phyloP scores from a whole-genome alignment of 2,329 filamentous ascomycete genomes.

The Endoconidiophora laricicola region DNA sequence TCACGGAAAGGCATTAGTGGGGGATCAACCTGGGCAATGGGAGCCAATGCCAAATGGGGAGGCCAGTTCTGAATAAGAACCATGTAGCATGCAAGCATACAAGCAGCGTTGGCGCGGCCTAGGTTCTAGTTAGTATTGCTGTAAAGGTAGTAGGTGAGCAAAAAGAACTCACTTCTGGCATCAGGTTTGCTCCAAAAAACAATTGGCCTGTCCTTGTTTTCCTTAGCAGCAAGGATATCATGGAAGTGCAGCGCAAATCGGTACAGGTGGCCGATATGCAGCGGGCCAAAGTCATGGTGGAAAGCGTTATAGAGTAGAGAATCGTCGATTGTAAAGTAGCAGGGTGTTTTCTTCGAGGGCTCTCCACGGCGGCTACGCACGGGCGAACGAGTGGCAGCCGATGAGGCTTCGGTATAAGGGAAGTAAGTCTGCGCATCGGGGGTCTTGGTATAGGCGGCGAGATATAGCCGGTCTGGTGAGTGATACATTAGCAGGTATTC shows the following conservation, averaged over 20 bases:
- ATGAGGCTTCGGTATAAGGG: slow-evolving; percentile 48
- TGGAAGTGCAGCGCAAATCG: slow-evolving; percentile 92
- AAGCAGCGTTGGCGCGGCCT: slow-evolving; percentile 87
- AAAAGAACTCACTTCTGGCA: slow-evolving; percentile 49
- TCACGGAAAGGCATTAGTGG: slow-evolving; percentile 98
- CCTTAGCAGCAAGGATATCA: slow-evolving; percentile 79
- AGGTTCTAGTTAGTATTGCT: slow-evolving; percentile 2
- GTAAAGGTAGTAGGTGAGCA: not conserved
- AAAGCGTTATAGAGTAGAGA: slow-evolving; percentile 92
- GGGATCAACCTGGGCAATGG: slow-evolving; percentile 90
- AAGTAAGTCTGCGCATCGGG: slow-evolving; percentile 73
- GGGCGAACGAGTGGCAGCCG: slow-evolving; percentile 28
- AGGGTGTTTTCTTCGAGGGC: slow-evolving; percentile 38
- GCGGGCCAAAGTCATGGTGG: slow-evolving; percentile 91
- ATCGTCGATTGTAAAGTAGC: slow-evolving; percentile 92
- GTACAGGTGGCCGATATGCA: slow-evolving; percentile 95
- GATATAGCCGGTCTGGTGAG: slow-evolving; percentile 70
- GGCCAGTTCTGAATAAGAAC: slow-evolving; percentile 96
- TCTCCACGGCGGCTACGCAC: slow-evolving; percentile 30
- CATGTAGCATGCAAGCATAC: slow-evolving; percentile 95
- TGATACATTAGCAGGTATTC: not conserved
- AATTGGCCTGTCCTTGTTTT: slow-evolving; percentile 76
- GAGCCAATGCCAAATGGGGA: slow-evolving; percentile 83
- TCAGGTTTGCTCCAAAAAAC: slow-evolving; percentile 95
- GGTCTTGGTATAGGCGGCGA: slow-evolving; percentile 74